Conservation (phyloP, 495 filamentous ascomycete genomes). For the Aspergillus bridgeri region DNA sequence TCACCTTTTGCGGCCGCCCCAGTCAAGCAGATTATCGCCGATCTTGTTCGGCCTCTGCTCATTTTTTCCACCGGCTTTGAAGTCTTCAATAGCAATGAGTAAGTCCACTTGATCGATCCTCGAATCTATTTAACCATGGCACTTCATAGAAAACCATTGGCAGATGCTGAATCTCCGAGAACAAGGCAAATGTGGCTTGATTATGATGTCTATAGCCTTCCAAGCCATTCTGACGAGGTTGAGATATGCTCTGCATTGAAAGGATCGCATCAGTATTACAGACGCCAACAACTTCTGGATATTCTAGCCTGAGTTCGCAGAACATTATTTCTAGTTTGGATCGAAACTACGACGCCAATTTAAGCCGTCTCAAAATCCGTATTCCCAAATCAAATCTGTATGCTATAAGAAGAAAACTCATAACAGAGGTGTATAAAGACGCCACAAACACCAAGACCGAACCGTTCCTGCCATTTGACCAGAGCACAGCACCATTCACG, state of each 20-base stretch:
- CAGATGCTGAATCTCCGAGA: slow-evolving; percentile 37
- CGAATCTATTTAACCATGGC: slow-evolving; percentile 22
- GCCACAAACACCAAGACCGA: no score
- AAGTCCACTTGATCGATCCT: slow-evolving; percentile 26
- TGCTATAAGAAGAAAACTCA: no score
- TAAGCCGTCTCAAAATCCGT: no score
- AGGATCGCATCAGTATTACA: slow-evolving; percentile 25
- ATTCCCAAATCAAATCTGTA: no score
- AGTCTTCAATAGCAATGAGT: slow-evolving; percentile 27
- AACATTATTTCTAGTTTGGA: background rate
- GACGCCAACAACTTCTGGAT: slow-evolving; percentile 21
- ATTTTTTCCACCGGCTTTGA: slow-evolving; percentile 26
- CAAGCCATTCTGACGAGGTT: slow-evolving; percentile 27
- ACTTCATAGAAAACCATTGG: slow-evolving; percentile 27
- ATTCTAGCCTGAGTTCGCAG: slow-evolving; percentile 19
- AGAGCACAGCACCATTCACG: no score
- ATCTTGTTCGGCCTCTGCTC: slow-evolving; percentile 33
- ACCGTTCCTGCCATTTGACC: no score
- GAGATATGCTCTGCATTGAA: slow-evolving; percentile 25
- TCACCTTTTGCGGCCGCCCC: slow-evolving; percentile 28
- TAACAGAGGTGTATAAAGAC: no score
- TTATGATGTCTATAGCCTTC: slow-evolving; percentile 26
- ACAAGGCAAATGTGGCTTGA: slow-evolving; percentile 35
- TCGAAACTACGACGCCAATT: no score
- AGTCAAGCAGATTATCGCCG: slow-evolving; percentile 34